Evolutionary conservation across 306 rosid species (phyloP).

Genomic region (Prunus davidiana): DNA sequence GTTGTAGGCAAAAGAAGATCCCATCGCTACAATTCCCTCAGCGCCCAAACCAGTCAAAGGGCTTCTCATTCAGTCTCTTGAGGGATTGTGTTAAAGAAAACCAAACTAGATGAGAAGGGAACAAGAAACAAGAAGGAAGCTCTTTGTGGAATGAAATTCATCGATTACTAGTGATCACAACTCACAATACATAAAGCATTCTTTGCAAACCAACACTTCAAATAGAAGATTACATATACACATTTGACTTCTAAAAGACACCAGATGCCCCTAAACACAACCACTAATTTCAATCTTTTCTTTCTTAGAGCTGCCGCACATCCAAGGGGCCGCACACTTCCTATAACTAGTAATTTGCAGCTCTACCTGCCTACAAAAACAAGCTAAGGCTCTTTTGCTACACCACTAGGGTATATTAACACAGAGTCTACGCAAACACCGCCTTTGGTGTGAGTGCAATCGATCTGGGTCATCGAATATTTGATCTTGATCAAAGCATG

Average conservation of each 20-base stretch:
- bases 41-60: background rate
- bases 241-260: slow-evolving; percentile 4
- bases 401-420: slow-evolving; percentile 41
- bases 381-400: slow-evolving; percentile 27
- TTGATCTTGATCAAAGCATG: slow-evolving; percentile 56
- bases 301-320: background rate
- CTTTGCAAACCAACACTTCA: slow-evolving; percentile 1
- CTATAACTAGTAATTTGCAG: slow-evolving; percentile 13
- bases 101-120: background rate
- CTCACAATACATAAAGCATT: slow-evolving; percentile 10
- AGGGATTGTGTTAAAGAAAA: background rate
- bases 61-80: background rate
- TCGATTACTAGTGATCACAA: background rate
- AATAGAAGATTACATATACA: background rate
- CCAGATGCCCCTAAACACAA: background rate
- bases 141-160: background rate
- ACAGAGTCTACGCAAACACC: slow-evolving; percentile 86
- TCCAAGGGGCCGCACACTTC: background rate
- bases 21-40: background rate
- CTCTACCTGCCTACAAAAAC: slow-evolving; percentile 30
- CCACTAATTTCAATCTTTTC: background rate
- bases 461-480: slow-evolving; percentile 74
- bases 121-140: background rate
- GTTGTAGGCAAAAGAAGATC: no score
- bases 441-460: slow-evolving; percentile 92